Evolutionary conservation across 163 green algal genomes (phyloP).

Genomic region (Scenedesmus sp.): DNA sequence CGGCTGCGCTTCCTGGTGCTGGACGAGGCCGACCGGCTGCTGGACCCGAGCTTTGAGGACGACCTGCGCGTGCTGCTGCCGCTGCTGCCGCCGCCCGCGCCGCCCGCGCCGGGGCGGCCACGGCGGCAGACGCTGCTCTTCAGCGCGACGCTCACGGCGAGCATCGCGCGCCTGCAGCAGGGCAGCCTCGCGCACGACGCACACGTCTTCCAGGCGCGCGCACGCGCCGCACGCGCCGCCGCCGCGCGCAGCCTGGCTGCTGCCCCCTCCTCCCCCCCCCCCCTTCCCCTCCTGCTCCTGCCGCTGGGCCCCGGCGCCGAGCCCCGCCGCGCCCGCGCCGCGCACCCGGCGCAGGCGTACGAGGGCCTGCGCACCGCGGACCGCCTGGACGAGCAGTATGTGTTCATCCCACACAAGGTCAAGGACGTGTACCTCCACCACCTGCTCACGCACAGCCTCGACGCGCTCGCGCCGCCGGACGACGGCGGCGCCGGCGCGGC

Average conservation of each 20-base stretch:
- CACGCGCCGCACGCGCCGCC: not conserved
- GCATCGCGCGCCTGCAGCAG: conserved; percentile 75
- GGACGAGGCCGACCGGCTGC: conserved; percentile 93
- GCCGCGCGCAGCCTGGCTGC: no score
- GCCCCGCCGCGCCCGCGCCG: no score
- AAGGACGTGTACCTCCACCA: conserved; percentile 96
- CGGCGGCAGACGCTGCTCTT: conserved; percentile 97
- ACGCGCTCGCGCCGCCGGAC: not conserved
- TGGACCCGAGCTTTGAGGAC: conserved; percentile 82
- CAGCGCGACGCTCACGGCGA: conserved; percentile 73
- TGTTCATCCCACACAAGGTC: conserved; percentile 89
- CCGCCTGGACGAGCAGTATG: conserved; percentile 84
- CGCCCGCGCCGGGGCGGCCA: no score
- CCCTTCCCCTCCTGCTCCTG: not conserved
- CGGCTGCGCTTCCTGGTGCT: conserved; percentile 83
- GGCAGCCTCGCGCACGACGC: conserved; percentile 59
- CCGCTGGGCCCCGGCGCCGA: no score
- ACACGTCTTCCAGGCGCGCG: conserved; percentile 57
- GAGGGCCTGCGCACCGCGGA: conserved; percentile 82
- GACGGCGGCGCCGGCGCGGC: conserved; percentile 2
- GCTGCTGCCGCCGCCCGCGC: conserved; percentile 4
- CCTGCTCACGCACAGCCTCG: conserved; percentile 61
- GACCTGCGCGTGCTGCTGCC: conserved; percentile 50
- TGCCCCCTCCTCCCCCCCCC: no score
- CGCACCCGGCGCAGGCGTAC: no score